phyloP scores from a whole-genome alignment of 805 yeast species.

The Starmerella geochares region DNA sequence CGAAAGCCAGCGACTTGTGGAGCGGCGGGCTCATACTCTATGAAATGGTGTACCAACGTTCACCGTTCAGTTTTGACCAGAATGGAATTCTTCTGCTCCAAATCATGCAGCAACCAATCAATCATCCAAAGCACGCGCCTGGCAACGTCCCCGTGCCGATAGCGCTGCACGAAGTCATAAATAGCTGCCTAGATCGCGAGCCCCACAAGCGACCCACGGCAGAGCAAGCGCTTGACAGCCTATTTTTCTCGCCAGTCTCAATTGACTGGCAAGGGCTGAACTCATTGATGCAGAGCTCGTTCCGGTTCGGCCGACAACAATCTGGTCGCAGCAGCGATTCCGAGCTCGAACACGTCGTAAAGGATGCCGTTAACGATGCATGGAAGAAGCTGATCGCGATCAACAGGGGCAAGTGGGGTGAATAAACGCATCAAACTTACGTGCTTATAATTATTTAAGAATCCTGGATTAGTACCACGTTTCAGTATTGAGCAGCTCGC shows the following conservation, averaged over 20 bases:
- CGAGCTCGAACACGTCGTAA: slow-evolving; percentile 27
- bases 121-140: slow-evolving; percentile 52
- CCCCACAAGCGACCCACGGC: slow-evolving; percentile 59
- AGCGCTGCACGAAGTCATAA: slow-evolving; percentile 59
- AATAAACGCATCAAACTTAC: neutral
- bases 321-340: slow-evolving; percentile 38
- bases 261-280: slow-evolving; percentile 41
- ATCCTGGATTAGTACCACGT: slow-evolving; percentile 28
- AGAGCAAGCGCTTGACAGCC: slow-evolving; percentile 49
- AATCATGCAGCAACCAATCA: slow-evolving; percentile 54
- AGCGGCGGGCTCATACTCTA: slow-evolving; percentile 93
- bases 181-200: slow-evolving; percentile 59
- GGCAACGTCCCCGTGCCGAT: slow-evolving; percentile 57
- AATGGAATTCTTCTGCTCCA: slow-evolving; percentile 43
- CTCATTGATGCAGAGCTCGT: slow-evolving; percentile 56
- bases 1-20: slow-evolving; percentile 95
- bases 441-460: neutral
- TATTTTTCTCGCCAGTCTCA: slow-evolving; percentile 64
- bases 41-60: slow-evolving; percentile 88
- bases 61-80: slow-evolving; percentile 59
- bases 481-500: slow-evolving; percentile 30
- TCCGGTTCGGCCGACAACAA: slow-evolving; percentile 49
- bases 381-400: slow-evolving; percentile 40
- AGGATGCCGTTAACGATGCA: slow-evolving; percentile 42
- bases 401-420: slow-evolving; percentile 1